Base-by-base conservation (phyloP, 2,329 filamentous ascomycete species). In the Metarhizium album region DNA sequence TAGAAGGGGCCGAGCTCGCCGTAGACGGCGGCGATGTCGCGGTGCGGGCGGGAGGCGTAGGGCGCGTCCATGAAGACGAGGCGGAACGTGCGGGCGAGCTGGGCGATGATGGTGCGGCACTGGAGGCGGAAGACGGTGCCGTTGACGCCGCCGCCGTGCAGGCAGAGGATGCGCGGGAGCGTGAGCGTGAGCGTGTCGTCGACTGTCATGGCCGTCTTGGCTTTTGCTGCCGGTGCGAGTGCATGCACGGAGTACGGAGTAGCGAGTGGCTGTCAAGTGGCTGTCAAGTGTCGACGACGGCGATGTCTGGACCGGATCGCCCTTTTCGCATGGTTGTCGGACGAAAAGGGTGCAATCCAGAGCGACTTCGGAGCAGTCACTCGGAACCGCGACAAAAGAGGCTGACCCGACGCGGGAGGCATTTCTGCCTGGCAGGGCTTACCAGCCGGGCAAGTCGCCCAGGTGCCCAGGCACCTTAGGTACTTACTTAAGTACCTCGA, bases 141-240 rank as follows among this genome's bases (percentile, higher is more conserved):
- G 60, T 85, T 89, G 56, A 83, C 81, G 54, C 86, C 86, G 59
- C 86, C 86, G 62, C 86, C 86, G 65, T 90, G 86, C n/a, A 90
- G 80, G 67, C 85, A 90, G 58, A 90, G 82, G 57, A 90, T 80
- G 53, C 86, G 82, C 3, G 85, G 85, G 27, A 75, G 70, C 52
- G 57, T 49, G 16, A 61, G n/a, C n/a, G n/a, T n/a, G 60, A 43
- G n/a, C 13, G 13, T 45, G 33, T 35, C 8, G 24, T 47, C 37
- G n/a, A 23, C 45, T 14, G 51, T 37, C 50, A 52, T 52, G 27
- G 8, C 45, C 18, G 51, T 37, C 50, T 48, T 52, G 27, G 8
- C 18, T 22, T 9, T 24, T 22, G 37, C 37, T 20, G 16, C n/a
- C 37, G n/a, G 20, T 23, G n/a, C 13, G 18, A 2, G 38, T 4